Evolutionary conservation across 2,329 filamentous ascomycete genomes (phyloP), one percentile per base, ranked within the genome.

Genomic region (Berkeleyomyces basicola): DNA sequence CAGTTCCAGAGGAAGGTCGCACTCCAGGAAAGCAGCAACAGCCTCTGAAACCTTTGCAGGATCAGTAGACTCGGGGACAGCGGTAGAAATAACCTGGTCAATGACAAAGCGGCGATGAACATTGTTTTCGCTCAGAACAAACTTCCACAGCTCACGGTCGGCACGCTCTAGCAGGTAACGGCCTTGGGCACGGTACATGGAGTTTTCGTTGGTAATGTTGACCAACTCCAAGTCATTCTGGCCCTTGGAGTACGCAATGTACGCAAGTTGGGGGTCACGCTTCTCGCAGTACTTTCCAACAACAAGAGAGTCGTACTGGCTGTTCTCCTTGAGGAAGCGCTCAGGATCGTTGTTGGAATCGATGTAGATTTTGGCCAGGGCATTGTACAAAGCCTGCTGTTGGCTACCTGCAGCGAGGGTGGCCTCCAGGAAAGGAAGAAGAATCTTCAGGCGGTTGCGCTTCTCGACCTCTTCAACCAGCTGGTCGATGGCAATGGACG

Each of bases 271-370:
- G 66, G 93, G 93, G 70, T 99, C 93, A 42, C 93, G 87, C 82
- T 97, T 97, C 79, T 96, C 92, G 72, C 92, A 99, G 79, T 99
- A 99, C 76, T 96, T 96, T 73, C 93, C 93, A 62, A 99, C 89
- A 33, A 80, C 83, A 47, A 97, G 78, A 3, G 93, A 90, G 71
- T 99, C 93, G 68, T 99, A 99, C 72, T 93, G 84, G 70, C 96
- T 90, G 71, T 99, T 99, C 76, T 96, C 90, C 77, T 93, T 95
- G 61, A 99, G 78, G 78, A 99, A 99, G 71, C 89, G 88, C 79
- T 99, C 93, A 0, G 93, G 93, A 72, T 96, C 90, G 77, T 96
- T 96, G 80, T 99, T 99, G 68, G 85, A 90, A 75, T 99, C 93
- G 64, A 99, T 99, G 76, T 99, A 99, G 68, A 99, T 99, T 82